These are phyloP conservation scores for Fusarium metavorans DNA, from an alignment of 2,329 filamentous ascomycete species.

Conservation along the genomic window DNA sequence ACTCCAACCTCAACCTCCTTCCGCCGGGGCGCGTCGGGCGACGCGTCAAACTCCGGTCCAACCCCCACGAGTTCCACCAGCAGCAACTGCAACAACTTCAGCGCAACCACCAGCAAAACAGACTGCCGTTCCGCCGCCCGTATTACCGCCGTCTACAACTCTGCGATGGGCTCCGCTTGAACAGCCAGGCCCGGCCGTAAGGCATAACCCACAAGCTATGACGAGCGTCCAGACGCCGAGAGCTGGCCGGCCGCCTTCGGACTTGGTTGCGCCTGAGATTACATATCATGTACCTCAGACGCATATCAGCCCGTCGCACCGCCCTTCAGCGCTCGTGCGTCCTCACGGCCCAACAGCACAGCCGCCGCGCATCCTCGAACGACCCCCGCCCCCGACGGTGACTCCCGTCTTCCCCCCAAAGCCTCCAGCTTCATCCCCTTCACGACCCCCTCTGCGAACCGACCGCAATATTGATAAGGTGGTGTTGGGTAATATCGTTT, in stretches of 20 bases:
- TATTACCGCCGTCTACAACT: constrained; percentile 34
- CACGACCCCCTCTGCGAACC: constrained; percentile 54
- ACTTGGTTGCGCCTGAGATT: constrained; percentile 56
- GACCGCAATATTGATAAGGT: constrained; percentile 89
- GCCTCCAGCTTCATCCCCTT: constrained; percentile 42
- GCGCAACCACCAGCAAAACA: constrained; percentile 17
- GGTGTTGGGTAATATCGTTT: constrained; percentile 84
- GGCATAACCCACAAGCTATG: constrained; percentile 34
- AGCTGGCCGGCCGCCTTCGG: constrained; percentile 46
- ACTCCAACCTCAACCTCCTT: constrained; percentile 26
- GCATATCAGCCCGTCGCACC: constrained; percentile 39
- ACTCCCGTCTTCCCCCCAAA: constrained; percentile 53
- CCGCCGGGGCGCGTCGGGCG: constrained; percentile 50
- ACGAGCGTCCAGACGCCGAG: constrained; percentile 34
- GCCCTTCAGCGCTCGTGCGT: constrained; percentile 48
- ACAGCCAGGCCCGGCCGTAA: constrained; percentile 32
- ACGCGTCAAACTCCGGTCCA: constrained; percentile 55
- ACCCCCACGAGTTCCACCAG: constrained; percentile 42
- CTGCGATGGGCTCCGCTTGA: constrained; percentile 44
- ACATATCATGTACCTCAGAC: constrained; percentile 55
- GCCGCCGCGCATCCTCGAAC: constrained; percentile 47
- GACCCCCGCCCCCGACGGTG: constrained; percentile 44
- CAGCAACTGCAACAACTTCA: constrained; percentile 2
- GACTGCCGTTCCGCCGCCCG: constrained; percentile 29
- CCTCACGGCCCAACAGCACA: constrained; percentile 50